phyloP scores from a whole-genome alignment of 106 monocot genomes.

The Chionographis japonica region DNA sequence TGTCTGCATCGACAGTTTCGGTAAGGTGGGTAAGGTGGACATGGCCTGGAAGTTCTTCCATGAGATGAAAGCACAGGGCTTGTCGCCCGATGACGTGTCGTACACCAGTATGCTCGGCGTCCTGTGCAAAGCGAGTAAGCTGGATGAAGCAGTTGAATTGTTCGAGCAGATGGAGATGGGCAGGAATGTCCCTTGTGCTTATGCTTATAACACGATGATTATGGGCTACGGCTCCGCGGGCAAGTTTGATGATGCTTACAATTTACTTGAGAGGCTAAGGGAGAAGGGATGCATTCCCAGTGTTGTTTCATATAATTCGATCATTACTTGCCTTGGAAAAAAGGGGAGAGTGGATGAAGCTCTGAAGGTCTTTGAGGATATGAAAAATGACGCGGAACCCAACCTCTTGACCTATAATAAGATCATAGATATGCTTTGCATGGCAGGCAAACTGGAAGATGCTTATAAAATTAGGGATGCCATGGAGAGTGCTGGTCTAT shows the following conservation, averaged over 20 bases:
- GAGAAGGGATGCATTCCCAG: constrained; percentile 97
- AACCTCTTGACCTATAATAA: constrained; percentile 83
- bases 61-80: constrained; percentile 82
- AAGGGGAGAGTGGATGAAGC: constrained; percentile 73
- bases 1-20: constrained; percentile 95
- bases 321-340: constrained; percentile 89
- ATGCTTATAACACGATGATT: constrained; percentile 96
- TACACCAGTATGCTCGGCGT: constrained; percentile 93
- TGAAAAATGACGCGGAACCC: constrained; percentile 93
- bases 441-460: constrained; percentile 53
- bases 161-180: constrained; percentile 79
- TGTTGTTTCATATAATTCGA: constrained; percentile 91
- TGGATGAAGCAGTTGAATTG: constrained; percentile 74
- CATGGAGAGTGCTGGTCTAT: constrained; percentile 75
- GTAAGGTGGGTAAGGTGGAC: constrained; percentile 92
- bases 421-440: constrained; percentile 75
- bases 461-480: constrained; percentile 54
- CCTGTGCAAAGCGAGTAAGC: constrained; percentile 70
- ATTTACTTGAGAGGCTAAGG: constrained; percentile 69
- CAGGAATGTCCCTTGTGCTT: constrained; percentile 80
- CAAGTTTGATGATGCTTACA: constrained; percentile 71
- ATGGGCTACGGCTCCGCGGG: constrained; percentile 94
- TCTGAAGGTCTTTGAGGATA: constrained; percentile 70
- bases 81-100: constrained; percentile 87
- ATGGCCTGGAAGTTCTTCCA: constrained; percentile 99